These are phyloP conservation scores for Cryptosporidium meleagridis DNA, from an alignment of 169 alveolate species.

Conservation along the genomic window DNA sequence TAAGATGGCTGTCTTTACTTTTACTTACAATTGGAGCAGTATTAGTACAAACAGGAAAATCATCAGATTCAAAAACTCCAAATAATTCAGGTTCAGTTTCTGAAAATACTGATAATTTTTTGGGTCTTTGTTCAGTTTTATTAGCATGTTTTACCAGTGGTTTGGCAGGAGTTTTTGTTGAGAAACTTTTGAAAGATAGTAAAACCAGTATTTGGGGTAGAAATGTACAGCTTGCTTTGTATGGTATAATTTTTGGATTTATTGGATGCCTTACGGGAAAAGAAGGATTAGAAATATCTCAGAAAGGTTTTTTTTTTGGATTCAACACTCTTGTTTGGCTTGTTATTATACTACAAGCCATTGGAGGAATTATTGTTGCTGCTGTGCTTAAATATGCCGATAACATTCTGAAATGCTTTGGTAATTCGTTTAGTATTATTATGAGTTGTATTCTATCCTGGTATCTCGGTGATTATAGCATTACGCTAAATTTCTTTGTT, in stretches of 20 bases:
- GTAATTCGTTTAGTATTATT: constrained; percentile 79
- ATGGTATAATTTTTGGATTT: constrained; percentile 76
- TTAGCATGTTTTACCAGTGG: constrained; percentile 84
- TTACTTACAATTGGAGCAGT: constrained; percentile 78
- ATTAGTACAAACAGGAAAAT: constrained; percentile 71
- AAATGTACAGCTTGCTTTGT: constrained; percentile 82
- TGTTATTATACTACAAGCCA: constrained; percentile 79
- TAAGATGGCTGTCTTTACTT: constrained; percentile 77
- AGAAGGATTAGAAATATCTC: constrained; percentile 70
- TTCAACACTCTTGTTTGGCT: constrained; percentile 78
- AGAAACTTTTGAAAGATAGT: constrained; percentile 79
- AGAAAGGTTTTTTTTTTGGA: constrained; percentile 80
- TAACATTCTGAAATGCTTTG: constrained; percentile 83
- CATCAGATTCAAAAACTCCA: background rate
- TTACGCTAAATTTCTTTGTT: constrained; percentile 2
- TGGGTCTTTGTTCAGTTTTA: constrained; percentile 84
- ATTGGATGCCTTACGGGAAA: constrained; percentile 66
- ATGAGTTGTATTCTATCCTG: constrained; percentile 68
- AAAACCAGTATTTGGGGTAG: constrained; percentile 80
- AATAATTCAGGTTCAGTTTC: background rate
- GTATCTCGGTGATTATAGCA: constrained; percentile 60
- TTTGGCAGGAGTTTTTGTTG: constrained; percentile 83
- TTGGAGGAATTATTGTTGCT: constrained; percentile 86
- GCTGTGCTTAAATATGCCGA: constrained; percentile 86
- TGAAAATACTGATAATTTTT: background rate